Evolutionary conservation across 495 filamentous ascomycete genomes (phyloP), one percentile per base, ranked within the genome.

Genomic region (Penicillium bialowiezense): DNA sequence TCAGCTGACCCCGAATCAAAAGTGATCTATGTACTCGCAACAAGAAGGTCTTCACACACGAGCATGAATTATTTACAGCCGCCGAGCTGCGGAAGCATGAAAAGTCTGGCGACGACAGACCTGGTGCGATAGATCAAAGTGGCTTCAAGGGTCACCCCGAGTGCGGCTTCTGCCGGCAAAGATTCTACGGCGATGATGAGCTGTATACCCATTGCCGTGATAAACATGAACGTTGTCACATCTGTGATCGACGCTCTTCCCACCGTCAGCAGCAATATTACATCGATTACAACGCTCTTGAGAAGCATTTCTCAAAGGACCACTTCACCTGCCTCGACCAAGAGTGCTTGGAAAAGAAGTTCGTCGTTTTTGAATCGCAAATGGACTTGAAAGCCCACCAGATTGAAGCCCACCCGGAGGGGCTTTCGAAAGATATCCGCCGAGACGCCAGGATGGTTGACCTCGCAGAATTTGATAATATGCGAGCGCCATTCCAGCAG

Each of bases 31-130:
- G 93, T 66, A 92, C 90, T 1, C 71, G 89, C 31, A 88, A 96
- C 69, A 97, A 99, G 73, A 96, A 96, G 54, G 91, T 96, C 31
- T 99, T 99, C 54, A 96, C 93, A 0, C 95, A 97, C 65, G 93
- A 99, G 68, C 93, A 99, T 60, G 89, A 89, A 18, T 76, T 99
- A n/a, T 97, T 96, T 60, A 87, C 88, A 4, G 70, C 75, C n/a
- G 78, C 83, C 41, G 88, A 91, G 55, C 70, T 97, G 32, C 81
- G 83, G 41, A 89, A 83, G 54, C 93, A 99, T 61, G 91, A 97
- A 78, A 86, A 81, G 53, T 81, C 86, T 48, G 95, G 95, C 33
- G 95, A 99, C 58, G 88, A 97, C 59, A 84, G 86, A 38, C 93
- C 93, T 19, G 93, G 95, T 38, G 86, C 90, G 0, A 74, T 86